These are phyloP conservation scores for Apophysomyces sp. DNA, from an alignment of 371 early-diverging fungal genomes.

Conservation along the genomic window DNA sequence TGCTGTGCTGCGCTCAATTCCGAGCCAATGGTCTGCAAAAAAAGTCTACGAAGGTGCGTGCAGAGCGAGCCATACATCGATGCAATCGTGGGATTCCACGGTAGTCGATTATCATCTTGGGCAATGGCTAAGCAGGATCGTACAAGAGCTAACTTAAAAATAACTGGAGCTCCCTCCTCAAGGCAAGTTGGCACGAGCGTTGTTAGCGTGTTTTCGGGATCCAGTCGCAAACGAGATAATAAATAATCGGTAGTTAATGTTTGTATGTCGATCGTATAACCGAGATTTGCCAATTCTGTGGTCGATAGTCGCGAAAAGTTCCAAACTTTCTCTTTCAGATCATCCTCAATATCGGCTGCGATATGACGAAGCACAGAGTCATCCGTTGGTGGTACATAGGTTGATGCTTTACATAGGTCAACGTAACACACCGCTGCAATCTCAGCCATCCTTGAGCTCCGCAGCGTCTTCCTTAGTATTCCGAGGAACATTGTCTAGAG, in stretches of 20 bases:
- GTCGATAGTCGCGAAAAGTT: neutral
- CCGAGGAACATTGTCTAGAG: conserved; percentile 63
- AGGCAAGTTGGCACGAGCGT: conserved; percentile 63
- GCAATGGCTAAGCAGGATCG: conserved; percentile 69
- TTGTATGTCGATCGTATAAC: conserved; percentile 11
- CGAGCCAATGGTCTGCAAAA: conserved; percentile 28
- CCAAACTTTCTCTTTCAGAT: conserved; percentile 66
- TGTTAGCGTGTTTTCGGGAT: conserved; percentile 59
- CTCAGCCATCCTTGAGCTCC: conserved; percentile 55
- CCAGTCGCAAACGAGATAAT: conserved; percentile 63
- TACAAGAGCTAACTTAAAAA: conserved; percentile 71
- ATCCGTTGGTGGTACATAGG: conserved; percentile 63
- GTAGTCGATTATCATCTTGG: conserved; percentile 59
- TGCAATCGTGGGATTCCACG: conserved; percentile 71
- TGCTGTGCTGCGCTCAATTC: conserved; percentile 8
- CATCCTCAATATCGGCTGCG: conserved; percentile 68
- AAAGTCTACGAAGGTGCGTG: conserved; percentile 62
- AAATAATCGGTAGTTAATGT: conserved; percentile 67
- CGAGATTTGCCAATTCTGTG: neutral
- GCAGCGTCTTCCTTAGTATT: conserved; percentile 59
- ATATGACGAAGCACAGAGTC: conserved; percentile 62
- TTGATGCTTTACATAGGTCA: conserved; percentile 72
- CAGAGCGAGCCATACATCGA: conserved; percentile 66
- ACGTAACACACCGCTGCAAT: conserved; percentile 72
- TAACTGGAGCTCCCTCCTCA: conserved; percentile 56